Evolutionary conservation across 1,139 yeast genomes (phyloP), one percentile per base, ranked within the genome.

Genomic region (Suhomyces terraborum): DNA sequence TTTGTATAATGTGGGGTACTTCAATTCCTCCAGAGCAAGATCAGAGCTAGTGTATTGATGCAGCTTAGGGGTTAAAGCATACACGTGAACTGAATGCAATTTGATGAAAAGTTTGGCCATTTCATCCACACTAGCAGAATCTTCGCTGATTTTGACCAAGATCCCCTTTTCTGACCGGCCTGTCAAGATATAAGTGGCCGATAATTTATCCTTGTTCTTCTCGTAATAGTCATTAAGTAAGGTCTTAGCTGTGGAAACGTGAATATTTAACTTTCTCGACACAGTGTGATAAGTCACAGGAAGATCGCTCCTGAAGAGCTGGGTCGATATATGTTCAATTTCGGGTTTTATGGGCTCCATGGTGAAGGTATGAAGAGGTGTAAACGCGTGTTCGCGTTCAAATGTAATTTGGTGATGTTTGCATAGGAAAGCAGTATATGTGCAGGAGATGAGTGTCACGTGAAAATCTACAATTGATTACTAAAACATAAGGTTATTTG

Each of bases 101-200:
- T 38, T 17, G 13, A 54, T 58, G 33, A 66, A 62, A 13, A 29
- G 14, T n/a, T 48, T 44, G 19, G 56, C 25, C 23, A 48, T 55
- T 2, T 51, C 45, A 4, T 52, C 55, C 33, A 61, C 41, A 1
- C 34, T 36, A 12, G 41, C 32, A 18, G 38, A 41, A 38, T 56
- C 56, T 3, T 53, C 50, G 8, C 58, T 54, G 23, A 62, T 45
- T 39, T 59, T 59, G 21, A 69, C 53, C 33, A 51, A 35, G 3
- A 39, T 28, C 10, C 50, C 51, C n/a, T 46, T 45, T 3, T 36
- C 35, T 3, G 49, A 44, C 28, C 51, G 44, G 0, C 77, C 77
- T 1, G 63, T 57, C 19, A 65, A 62, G 2, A 72, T 43, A 42
- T 66, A 70, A 0, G 69, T 54, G 1, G 74, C 75, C 9, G 55